phyloP scores from a whole-genome alignment of 1,139 yeast genomes.

The Sugiyamaella sp. region DNA sequence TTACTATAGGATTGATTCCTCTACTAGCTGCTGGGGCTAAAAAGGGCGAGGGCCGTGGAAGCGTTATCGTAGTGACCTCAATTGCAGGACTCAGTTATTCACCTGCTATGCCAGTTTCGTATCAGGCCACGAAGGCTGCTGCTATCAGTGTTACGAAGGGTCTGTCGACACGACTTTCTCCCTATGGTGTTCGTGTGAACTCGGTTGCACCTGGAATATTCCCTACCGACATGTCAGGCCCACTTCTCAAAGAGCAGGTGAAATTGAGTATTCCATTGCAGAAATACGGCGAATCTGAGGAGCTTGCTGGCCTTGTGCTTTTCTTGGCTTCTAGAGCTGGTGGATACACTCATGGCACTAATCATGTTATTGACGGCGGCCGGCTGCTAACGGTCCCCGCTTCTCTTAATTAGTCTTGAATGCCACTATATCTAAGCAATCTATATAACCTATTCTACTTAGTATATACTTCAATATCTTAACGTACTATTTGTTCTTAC shows the following conservation, averaged over 20 bases:
- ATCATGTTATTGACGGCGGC: constrained; percentile 75
- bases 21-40: constrained; percentile 24
- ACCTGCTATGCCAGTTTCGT: constrained; percentile 80
- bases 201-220: constrained; percentile 23
- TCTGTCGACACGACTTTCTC: constrained; percentile 48
- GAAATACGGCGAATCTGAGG: constrained; percentile 21
- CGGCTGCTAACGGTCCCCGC: constrained; percentile 17
- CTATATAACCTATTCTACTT: too few relatives aligned
- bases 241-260: constrained; percentile 9
- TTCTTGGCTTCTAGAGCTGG: constrained; percentile 62
- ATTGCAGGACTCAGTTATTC: constrained; percentile 77
- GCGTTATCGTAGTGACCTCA: constrained; percentile 79
- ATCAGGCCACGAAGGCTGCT: constrained; percentile 84
- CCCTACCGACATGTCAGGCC: constrained; percentile 22
- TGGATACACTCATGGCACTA: constrained; percentile 69
- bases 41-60: constrained; percentile 24
- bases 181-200: constrained; percentile 23
- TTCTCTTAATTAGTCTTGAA: background rate
- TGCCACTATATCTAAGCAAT: too few relatives aligned
- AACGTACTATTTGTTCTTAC: too few relatives aligned
- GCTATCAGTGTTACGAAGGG: constrained; percentile 72
- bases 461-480: too few relatives aligned
- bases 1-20: constrained; percentile 24
- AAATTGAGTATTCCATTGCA: constrained; percentile 19
- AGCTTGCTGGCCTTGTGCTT: constrained; percentile 24